A percentile compares a stretch with the other conserved stretches of the same genome.
Conservation (phyloP, 441 rosid species). For the Adansonia gregorii region DNA sequence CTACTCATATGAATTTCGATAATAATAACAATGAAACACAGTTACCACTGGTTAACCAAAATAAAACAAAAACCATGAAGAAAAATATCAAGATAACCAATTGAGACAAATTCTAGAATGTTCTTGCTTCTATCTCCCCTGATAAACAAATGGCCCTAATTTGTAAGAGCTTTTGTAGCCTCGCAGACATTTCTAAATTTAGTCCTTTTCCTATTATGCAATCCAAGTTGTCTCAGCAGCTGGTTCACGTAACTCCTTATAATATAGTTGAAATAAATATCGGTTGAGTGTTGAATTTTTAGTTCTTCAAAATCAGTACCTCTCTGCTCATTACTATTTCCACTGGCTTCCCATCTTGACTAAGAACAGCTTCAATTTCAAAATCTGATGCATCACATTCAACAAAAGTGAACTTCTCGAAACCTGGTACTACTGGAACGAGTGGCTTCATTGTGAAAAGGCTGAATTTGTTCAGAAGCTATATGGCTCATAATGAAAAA, state of each 20-base stretch:
- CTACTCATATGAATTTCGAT: not conserved
- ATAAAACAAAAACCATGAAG: too few species aligned
- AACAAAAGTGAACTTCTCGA: not conserved
- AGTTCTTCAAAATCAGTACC: not conserved
- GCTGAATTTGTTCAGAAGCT: not conserved
- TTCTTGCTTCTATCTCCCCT: not conserved
- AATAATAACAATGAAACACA: not conserved
- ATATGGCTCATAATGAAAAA: not conserved
- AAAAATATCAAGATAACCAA: not conserved
- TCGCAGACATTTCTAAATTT: not conserved
- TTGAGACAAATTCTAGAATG: not conserved
- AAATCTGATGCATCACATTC: not conserved
- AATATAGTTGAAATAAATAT: not conserved
- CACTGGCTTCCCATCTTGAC: not conserved
- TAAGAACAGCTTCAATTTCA: not conserved
- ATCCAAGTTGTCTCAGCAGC: not conserved
- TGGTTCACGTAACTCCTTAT: not conserved
- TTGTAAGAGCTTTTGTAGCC: not conserved
- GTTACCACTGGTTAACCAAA: not conserved
- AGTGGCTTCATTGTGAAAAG: not conserved
- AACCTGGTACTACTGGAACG: not conserved
- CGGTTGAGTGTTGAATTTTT: not conserved
- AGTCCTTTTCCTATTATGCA: not conserved
- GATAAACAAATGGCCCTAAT: not conserved
- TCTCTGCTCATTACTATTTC: not conserved